Conservation (phyloP, 2,329 filamentous ascomycete genomes). For the Microcyclospora tardicrescens region DNA sequence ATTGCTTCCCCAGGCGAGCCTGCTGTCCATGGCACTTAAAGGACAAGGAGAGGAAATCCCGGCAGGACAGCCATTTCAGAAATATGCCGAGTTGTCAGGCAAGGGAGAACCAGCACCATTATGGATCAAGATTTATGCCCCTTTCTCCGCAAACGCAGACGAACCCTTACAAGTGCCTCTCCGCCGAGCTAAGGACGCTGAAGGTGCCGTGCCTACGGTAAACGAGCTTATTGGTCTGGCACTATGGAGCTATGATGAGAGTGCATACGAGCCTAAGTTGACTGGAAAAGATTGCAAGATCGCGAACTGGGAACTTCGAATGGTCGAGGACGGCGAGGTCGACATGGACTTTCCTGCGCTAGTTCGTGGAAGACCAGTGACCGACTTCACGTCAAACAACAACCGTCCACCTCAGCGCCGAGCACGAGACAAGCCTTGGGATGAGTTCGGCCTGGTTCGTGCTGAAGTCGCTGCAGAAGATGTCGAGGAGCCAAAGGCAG, state of each 20-base stretch:
- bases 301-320: slow-evolving; percentile 70
- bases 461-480: slow-evolving; percentile 54
- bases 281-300: slow-evolving; percentile 56
- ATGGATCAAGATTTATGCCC: slow-evolving; percentile 63
- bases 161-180: slow-evolving; percentile 62
- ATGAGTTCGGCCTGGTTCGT: slow-evolving; percentile 69
- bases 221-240: slow-evolving; percentile 71
- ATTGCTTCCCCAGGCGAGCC: slow-evolving; percentile 54
- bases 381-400: slow-evolving; percentile 66
- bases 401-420: slow-evolving; percentile 52
- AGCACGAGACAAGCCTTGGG: slow-evolving; percentile 63
- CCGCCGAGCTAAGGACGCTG: slow-evolving; percentile 54
- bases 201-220: slow-evolving; percentile 53
- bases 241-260: slow-evolving; percentile 65
- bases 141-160: slow-evolving; percentile 52
- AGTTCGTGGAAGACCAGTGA: slow-evolving; percentile 59
- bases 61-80: slow-evolving; percentile 58
- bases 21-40: slow-evolving; percentile 57
- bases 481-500: slow-evolving; percentile 41
- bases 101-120: slow-evolving; percentile 67
- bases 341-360: slow-evolving; percentile 76
- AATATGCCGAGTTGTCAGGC: slow-evolving; percentile 62
- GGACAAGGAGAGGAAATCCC: slow-evolving; percentile 4
- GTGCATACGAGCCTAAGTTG: slow-evolving; percentile 57
- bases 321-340: slow-evolving; percentile 74